Conservation (phyloP, 2,329 filamentous ascomycete species). For the Xylariaceae sp. region DNA sequence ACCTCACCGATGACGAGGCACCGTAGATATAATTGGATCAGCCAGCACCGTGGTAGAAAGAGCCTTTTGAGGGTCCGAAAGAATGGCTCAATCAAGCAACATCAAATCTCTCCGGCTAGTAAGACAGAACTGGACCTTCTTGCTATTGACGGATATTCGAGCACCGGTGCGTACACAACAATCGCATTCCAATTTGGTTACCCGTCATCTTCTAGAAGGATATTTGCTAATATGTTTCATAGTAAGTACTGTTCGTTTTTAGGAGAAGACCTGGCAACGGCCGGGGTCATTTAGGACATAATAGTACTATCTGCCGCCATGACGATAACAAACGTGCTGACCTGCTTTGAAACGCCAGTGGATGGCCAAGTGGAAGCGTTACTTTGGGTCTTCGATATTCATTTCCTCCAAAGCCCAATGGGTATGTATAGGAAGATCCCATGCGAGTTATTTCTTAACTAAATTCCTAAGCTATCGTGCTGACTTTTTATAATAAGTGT, state of each 20-base stretch:
- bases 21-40: conserved; percentile 75
- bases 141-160: conserved; percentile 64
- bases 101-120: conserved; percentile 20
- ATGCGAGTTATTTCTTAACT: too few relatives aligned
- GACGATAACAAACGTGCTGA: too few relatives aligned
- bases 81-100: conserved; percentile 37
- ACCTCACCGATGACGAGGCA: conserved; percentile 85
- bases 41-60: conserved; percentile 56
- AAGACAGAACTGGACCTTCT: conserved; percentile 42
- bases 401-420: conserved; percentile 71
- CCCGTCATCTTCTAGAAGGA: too few relatives aligned
- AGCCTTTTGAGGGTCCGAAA: conserved; percentile 55
- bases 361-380: conserved; percentile 68
- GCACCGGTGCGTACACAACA: conserved; percentile 24
- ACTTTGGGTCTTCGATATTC: conserved; percentile 69
- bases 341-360: conserved; percentile 38
- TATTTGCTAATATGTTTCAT: too few relatives aligned
- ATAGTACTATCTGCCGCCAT: too few relatives aligned
- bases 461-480: too few relatives aligned
- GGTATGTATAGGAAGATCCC: too few relatives aligned
- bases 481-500: too few relatives aligned
- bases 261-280: too few relatives aligned
- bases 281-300: too few relatives aligned
- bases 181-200: too few relatives aligned
- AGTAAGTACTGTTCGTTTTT: too few relatives aligned